phyloP scores from a whole-genome alignment of 1,284 basidiomycete species.

The Ceratobasidium sp. region DNA sequence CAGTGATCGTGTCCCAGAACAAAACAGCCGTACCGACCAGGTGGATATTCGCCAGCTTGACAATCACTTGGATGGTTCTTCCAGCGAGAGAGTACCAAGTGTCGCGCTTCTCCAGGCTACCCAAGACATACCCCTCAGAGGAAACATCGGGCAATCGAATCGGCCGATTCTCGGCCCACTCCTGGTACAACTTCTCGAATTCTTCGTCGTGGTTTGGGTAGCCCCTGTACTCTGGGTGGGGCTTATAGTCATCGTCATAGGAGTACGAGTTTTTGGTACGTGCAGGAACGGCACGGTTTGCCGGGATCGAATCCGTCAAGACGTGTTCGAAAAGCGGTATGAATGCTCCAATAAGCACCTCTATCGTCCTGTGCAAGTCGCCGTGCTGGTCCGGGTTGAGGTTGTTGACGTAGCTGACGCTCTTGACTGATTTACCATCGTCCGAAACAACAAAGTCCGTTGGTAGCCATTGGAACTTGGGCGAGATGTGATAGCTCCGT shows the following conservation, averaged over 20 bases:
- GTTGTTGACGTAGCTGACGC: slow-evolving; percentile 55
- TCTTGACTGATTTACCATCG: slow-evolving; percentile 48
- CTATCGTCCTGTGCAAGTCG: slow-evolving; percentile 49
- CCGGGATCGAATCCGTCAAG: slow-evolving; percentile 50
- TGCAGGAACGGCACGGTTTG: neutral
- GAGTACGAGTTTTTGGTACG: neutral
- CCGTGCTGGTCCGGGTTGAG: slow-evolving; percentile 51
- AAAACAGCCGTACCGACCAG: slow-evolving; percentile 47
- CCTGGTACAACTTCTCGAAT: slow-evolving; percentile 33
- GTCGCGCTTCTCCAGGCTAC: slow-evolving; percentile 44
- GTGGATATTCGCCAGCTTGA: slow-evolving; percentile 61
- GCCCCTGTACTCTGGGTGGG: neutral
- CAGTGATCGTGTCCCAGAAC: neutral
- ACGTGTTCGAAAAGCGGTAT: slow-evolving; percentile 53
- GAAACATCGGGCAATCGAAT: slow-evolving; percentile 48
- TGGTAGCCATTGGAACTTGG: slow-evolving; percentile 57
- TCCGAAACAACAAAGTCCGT: slow-evolving; percentile 54
- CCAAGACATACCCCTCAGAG: slow-evolving; percentile 45
- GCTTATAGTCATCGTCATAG: neutral
- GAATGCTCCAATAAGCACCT: slow-evolving; percentile 49
- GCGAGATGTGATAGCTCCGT: slow-evolving; percentile 43
- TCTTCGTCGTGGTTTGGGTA: slow-evolving; percentile 51
- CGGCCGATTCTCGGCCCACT: slow-evolving; percentile 15
- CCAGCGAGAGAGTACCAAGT: slow-evolving; percentile 53
- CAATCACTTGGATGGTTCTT: no score